A percentile compares a stretch with the other conserved stretches of the same genome.
Evolutionary conservation across 495 filamentous ascomycete species (phyloP).

Genomic region (Daldinia childiae): DNA sequence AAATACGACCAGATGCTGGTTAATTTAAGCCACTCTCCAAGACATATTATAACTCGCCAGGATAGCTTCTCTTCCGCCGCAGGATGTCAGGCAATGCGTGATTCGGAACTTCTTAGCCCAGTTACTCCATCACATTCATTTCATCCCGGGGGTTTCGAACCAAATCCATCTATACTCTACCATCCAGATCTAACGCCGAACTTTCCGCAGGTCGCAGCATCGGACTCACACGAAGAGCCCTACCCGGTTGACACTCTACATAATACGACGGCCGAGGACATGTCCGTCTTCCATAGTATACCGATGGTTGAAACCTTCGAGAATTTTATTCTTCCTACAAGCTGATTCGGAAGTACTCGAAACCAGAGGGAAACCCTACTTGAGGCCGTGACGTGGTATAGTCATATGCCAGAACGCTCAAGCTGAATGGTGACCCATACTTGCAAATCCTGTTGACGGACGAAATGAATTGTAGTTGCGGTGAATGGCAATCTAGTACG

Average conservation of each 20-base stretch:
- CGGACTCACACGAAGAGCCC: constrained; percentile 2
- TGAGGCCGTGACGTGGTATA: not conserved
- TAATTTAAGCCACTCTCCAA: constrained; percentile 28
- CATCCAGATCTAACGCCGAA: constrained; percentile 17
- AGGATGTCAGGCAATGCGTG: constrained; percentile 12
- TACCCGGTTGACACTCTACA: constrained; percentile 17
- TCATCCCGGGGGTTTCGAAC: constrained; percentile 12
- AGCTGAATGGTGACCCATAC: not conserved
- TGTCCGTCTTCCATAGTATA: constrained; percentile 6
- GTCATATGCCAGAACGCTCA: not conserved
- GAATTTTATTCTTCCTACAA: not conserved
- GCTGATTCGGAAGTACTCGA: not conserved
- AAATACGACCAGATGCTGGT: constrained; percentile 47
- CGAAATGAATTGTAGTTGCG: not conserved
- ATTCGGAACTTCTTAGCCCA: constrained; percentile 23
- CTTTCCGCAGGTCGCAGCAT: constrained; percentile 6
- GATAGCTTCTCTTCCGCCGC: constrained; percentile 27
- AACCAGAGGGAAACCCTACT: not conserved
- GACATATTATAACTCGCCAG: constrained; percentile 15
- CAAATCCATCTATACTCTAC: constrained; percentile 26
- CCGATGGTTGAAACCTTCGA: constrained; percentile 16
- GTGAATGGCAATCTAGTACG: not conserved
- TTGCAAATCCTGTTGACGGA: not conserved
- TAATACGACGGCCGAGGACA: not conserved
- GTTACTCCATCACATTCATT: constrained; percentile 23